A percentile compares a stretch with the other conserved stretches of the same genome.
Evolutionary conservation across 2,329 filamentous ascomycete genomes (phyloP).

Genomic region (Albophoma yamanashiensis): DNA sequence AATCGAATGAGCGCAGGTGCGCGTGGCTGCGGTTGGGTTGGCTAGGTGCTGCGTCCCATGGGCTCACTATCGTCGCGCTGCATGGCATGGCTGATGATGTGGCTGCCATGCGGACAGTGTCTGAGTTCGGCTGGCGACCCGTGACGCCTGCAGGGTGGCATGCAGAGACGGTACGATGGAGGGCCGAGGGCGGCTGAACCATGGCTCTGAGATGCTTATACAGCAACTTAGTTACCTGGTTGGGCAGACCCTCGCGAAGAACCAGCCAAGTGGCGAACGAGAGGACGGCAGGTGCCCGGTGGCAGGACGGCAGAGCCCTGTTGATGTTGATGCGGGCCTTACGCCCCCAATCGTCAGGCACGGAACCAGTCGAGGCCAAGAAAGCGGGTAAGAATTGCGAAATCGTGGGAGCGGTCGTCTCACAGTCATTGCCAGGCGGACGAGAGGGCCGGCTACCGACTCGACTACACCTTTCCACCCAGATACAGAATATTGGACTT

Average conservation of each 20-base stretch:
- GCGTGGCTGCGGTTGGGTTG: neutral
- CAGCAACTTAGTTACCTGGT: neutral
- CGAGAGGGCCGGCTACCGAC: neutral
- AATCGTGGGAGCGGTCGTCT: neutral
- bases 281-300: no score
- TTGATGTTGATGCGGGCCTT: neutral
- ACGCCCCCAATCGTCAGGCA: neutral
- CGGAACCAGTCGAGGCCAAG: neutral
- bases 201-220: neutral
- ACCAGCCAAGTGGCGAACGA: neutral
- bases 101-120: neutral
- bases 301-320: no score
- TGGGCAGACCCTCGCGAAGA: neutral
- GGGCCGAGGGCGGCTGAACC: neutral
- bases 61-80: neutral
- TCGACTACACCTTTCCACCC: conserved; percentile 32
- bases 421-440: neutral
- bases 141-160: conserved; percentile 2
- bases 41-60: neutral
- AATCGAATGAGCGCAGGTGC: neutral
- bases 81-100: neutral
- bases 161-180: neutral
- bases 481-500: conserved; percentile 44
- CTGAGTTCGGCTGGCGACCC: neutral
- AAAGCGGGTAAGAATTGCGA: neutral